Percentiles rank a stretch among this genome's conserved stretches.
These are phyloP conservation scores for Dothideomycetidae sp. DNA, from an alignment of 2,329 filamentous ascomycete species.

Conservation along the genomic window DNA sequence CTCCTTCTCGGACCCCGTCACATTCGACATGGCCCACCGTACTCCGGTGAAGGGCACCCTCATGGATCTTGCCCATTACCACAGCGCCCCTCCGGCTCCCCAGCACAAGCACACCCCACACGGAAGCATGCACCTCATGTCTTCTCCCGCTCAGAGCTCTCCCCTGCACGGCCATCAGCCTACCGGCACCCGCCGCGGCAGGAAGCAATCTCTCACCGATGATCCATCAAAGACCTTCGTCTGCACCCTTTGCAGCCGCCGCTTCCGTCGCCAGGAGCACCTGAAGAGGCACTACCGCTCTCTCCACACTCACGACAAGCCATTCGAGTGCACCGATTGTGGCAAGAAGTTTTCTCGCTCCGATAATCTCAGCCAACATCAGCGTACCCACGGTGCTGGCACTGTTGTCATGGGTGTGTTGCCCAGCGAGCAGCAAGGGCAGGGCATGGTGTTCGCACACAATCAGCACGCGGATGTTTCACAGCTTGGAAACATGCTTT, in stretches of 20 bases:
- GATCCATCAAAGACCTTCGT: slow-evolving; percentile 98
- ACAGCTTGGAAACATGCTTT: slow-evolving; percentile 61
- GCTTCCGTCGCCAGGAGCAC: slow-evolving; percentile 96
- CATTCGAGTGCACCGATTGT: slow-evolving; percentile 92
- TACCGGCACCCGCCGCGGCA: slow-evolving; percentile 76
- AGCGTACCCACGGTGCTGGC: slow-evolving; percentile 80
- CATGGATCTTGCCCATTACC: slow-evolving; percentile 29
- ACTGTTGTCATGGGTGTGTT: slow-evolving; percentile 84
- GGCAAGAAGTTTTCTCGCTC: slow-evolving; percentile 98
- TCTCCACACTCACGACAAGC: slow-evolving; percentile 96
- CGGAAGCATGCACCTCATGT: slow-evolving; percentile 26
- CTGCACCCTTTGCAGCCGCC: slow-evolving; percentile 88
- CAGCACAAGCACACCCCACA: slow-evolving; percentile 25
- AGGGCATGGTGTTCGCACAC: slow-evolving; percentile 18
- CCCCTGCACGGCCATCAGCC: slow-evolving; percentile 16
- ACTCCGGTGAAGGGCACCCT: slow-evolving; percentile 15
- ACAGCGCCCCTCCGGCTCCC: slow-evolving; percentile 32
- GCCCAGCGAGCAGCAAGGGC: slow-evolving; percentile 19
- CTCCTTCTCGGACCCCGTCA: slow-evolving; percentile 9
- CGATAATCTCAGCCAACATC: slow-evolving; percentile 93
- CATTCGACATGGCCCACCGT: slow-evolving; percentile 10
- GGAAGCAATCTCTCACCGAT: slow-evolving; percentile 95
- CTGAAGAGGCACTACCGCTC: slow-evolving; percentile 97
- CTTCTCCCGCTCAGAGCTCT: slow-evolving; percentile 10
- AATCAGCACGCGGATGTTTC: slow-evolving; percentile 40